Conservation (phyloP, 495 filamentous ascomycete genomes). For the Thermochaetoides thermophila region DNA sequence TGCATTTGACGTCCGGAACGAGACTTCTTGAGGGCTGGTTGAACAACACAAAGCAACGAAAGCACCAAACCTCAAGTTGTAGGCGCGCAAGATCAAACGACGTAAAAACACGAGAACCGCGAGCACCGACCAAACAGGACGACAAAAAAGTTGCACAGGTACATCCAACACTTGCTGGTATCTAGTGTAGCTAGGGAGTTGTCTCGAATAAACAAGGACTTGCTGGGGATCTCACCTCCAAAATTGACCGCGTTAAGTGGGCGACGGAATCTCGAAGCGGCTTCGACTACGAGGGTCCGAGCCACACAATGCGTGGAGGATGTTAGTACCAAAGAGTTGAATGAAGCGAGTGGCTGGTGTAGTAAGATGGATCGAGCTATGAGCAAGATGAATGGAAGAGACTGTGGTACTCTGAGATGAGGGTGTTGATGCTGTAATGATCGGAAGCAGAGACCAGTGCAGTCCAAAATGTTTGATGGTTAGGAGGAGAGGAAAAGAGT, state of each 20-base stretch:
- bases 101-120: no score
- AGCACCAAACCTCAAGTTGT: no score
- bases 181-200: background rate
- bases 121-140: no score
- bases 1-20: no score
- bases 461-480: no score
- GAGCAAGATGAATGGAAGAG: slow-evolving; percentile 39
- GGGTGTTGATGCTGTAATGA: slow-evolving; percentile 38
- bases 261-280: slow-evolving; percentile 5
- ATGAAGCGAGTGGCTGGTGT: slow-evolving; percentile 32
- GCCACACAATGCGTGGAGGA: slow-evolving; percentile 12
- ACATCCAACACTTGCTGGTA: slow-evolving; percentile 1
- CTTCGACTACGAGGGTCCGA: slow-evolving; percentile 13
- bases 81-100: no score
- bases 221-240: slow-evolving; percentile 16
- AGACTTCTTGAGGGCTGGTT: no score
- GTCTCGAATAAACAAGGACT: background rate
- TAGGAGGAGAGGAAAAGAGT: no score
- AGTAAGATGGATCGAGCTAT: slow-evolving; percentile 39
- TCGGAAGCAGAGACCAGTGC: slow-evolving; percentile 31
- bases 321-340: slow-evolving; percentile 36
- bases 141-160: no score
- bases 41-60: no score
- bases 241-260: slow-evolving; percentile 7
- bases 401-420: slow-evolving; percentile 26